phyloP scores from a whole-genome alignment of 1,139 yeast species.

The Geotrichum siamense region DNA sequence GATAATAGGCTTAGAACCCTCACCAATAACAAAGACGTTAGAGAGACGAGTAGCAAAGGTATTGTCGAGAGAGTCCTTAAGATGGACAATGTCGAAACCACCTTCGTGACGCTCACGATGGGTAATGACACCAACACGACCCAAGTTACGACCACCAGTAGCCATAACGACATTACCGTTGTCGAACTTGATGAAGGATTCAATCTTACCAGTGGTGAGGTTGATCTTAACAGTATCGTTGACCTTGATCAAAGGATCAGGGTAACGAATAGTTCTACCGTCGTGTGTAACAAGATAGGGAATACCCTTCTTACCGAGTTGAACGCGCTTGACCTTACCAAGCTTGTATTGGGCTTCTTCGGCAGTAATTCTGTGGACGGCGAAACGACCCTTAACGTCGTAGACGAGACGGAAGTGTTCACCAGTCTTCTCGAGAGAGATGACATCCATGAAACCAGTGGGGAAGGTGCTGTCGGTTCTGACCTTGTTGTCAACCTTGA shows the following conservation, averaged over 20 bases:
- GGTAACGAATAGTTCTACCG: slow-evolving; percentile 99
- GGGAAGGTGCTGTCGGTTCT: slow-evolving; percentile 99
- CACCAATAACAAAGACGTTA: slow-evolving; percentile 97
- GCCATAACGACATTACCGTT: slow-evolving; percentile 94
- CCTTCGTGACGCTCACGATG: slow-evolving; percentile 99
- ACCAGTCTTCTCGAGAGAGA: slow-evolving; percentile 93
- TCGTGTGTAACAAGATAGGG: slow-evolving; percentile 99
- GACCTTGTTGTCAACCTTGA: slow-evolving; percentile 98
- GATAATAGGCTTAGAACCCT: slow-evolving; percentile 94
- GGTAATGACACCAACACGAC: slow-evolving; percentile 96
- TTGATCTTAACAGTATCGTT: slow-evolving; percentile 97
- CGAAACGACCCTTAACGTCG: slow-evolving; percentile 98
- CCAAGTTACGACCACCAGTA: slow-evolving; percentile 99
- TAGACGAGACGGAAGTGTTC: slow-evolving; percentile 98
- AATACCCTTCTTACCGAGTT: slow-evolving; percentile 95
- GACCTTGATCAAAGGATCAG: slow-evolving; percentile 93
- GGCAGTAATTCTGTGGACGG: slow-evolving; percentile 98
- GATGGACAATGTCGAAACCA: slow-evolving; percentile 98
- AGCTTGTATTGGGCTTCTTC: slow-evolving; percentile 98
- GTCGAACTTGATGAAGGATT: slow-evolving; percentile 89
- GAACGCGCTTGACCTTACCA: slow-evolving; percentile 96
- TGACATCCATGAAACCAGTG: slow-evolving; percentile 99
- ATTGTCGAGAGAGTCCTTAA: slow-evolving; percentile 96
- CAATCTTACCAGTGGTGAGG: slow-evolving; percentile 90
- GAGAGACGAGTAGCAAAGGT: slow-evolving; percentile 95